Evolutionary conservation across 1,284 basidiomycete genomes (phyloP), one percentile per base, ranked within the genome.

Genomic region (Sporisorium sorghi): DNA sequence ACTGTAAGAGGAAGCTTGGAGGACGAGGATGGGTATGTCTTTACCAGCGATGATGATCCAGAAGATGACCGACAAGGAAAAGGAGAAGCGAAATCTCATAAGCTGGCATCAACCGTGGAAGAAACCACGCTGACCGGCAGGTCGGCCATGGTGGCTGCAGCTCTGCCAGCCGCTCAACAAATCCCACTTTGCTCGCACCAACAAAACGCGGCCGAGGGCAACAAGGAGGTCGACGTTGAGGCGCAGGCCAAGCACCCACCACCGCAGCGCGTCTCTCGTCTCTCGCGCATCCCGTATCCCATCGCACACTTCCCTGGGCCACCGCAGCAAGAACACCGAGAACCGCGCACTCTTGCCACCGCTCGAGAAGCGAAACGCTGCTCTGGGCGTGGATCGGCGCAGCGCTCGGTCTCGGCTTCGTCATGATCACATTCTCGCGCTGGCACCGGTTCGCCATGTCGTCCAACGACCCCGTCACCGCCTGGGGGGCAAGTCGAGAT

Each of bases 311-410:
- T 76, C 37, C n/a, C 62, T 76, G 1, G 76, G 73, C 26, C 66
- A 72, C 48, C 69, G 73, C 7, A 39, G 3, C n/a, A 60, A 68
- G 33, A 4, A 32, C 12, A 65, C 67, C 10, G 60, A 67, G 23
- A 39, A 48, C 8, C 56, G 61, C 19, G 66, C 74, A 0, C 60
- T 78, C 11, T 17, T 76, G 1, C 74, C 71, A 0, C 61, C 72
- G 0, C 43, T 72, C 30, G 62, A 71, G 37, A 56, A 54, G 50
- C 55, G 77, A 78, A 44, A 74, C 67, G 10, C 53, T 69, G 19
- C 44, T 78, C 49, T 78, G 77, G 77, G 67, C 70, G 1, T 77
- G 62, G 63, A 66, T 78, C 48, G 77, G 77, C 19, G 73, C 69
- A 3, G 58, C 67, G 47, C 55, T 78, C 6, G 69, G 69, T 33